Conservation (phyloP, 768 basidiomycete genomes). For the Chalciporus chontae region DNA sequence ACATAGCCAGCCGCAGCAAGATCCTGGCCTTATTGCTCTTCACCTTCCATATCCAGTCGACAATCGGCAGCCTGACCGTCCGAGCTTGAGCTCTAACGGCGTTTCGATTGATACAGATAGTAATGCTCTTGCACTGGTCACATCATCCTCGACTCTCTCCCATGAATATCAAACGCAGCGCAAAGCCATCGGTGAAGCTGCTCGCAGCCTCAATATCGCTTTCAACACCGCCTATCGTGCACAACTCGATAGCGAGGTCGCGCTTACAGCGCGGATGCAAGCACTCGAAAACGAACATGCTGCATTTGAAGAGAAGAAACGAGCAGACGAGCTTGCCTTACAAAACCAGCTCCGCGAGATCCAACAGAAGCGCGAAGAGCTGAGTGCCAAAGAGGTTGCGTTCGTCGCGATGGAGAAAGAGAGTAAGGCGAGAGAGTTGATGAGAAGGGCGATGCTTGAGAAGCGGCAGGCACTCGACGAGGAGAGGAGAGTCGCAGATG, state of each 20-base stretch:
- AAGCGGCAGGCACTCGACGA: slow-evolving; percentile 27
- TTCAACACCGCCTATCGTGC: slow-evolving; percentile 7
- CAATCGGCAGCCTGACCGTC: neutral
- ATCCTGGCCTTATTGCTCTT: neutral
- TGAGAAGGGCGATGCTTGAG: slow-evolving; percentile 11
- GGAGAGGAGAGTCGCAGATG: slow-evolving; percentile 17
- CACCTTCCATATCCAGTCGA: slow-evolving; percentile 8
- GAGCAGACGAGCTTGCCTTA: slow-evolving; percentile 15
- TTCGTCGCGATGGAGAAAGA: slow-evolving; percentile 24
- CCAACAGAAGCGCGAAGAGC: slow-evolving; percentile 14
- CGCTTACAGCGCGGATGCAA: slow-evolving; percentile 9
- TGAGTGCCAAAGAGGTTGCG: slow-evolving; percentile 16
- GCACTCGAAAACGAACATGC: slow-evolving; percentile 18
- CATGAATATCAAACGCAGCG: slow-evolving; percentile 11
- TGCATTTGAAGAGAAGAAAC: slow-evolving; percentile 21
- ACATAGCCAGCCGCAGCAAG: neutral
- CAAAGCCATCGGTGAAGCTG: slow-evolving; percentile 8
- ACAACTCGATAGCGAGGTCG: slow-evolving; percentile 16
- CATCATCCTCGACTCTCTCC: slow-evolving; percentile 1
- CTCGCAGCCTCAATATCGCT: slow-evolving; percentile 9
- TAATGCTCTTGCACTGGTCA: neutral
- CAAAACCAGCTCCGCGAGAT: slow-evolving; percentile 20
- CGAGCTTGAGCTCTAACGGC: neutral
- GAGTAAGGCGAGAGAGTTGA: slow-evolving; percentile 23
- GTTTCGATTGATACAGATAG: neutral